Conservation (phyloP, 495 filamentous ascomycete species). For the Glonium stellatum region DNA sequence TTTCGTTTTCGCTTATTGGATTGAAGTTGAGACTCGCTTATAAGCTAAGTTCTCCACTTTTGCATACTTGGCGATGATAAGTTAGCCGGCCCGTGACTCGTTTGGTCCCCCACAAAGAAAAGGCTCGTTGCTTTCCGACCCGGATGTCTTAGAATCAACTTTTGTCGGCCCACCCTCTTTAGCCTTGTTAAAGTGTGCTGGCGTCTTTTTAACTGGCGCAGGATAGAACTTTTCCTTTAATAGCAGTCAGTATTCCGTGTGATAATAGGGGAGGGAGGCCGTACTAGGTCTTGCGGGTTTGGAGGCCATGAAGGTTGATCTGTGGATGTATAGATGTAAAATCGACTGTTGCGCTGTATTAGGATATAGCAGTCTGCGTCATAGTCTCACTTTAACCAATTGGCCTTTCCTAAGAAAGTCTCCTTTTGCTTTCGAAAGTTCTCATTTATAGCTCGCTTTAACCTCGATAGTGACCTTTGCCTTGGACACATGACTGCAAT, state of each 20-base stretch:
- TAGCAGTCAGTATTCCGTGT: constrained; percentile 1
- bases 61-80: too few relatives aligned
- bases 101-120: too few relatives aligned
- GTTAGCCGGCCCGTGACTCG: too few relatives aligned
- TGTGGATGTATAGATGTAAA: constrained; percentile 5
- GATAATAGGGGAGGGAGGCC: not conserved
- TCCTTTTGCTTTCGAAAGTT: not conserved
- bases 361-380: constrained; percentile 3
- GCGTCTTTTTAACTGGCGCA: constrained; percentile 4
- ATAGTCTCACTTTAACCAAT: not conserved
- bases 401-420: not conserved
- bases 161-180: too few relatives aligned
- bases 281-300: too few relatives aligned
- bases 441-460: not conserved
- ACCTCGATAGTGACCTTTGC: not conserved
- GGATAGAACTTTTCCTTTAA: constrained; percentile 6
- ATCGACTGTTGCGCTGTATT: constrained; percentile 4
- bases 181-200: too few relatives aligned
- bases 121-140: too few relatives aligned
- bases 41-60: too few relatives aligned
- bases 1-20: too few relatives aligned
- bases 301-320: constrained; percentile 9
- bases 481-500: not conserved
- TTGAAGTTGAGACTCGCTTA: too few relatives aligned
- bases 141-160: too few relatives aligned